Conservation (phyloP, 805 yeast species). For the Cyberlindnera petersonii region DNA sequence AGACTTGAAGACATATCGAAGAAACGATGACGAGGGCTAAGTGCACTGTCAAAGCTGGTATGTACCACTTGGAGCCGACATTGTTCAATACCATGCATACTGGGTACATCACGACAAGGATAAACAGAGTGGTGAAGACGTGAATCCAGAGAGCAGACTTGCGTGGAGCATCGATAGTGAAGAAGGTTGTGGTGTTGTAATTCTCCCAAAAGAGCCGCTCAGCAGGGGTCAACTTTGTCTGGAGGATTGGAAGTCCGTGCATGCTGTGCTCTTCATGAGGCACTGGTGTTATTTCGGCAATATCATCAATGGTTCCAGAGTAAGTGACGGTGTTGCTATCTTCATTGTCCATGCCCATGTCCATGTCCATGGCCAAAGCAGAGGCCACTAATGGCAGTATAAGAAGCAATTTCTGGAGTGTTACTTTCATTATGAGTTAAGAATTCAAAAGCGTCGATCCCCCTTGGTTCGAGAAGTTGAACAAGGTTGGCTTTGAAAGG, state of each 20-base stretch:
- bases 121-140: conserved; percentile 37
- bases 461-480: neutral
- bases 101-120: conserved; percentile 63
- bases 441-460: neutral
- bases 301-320: conserved; percentile 7
- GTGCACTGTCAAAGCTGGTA: conserved; percentile 54
- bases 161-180: conserved; percentile 49
- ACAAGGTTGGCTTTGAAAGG: neutral
- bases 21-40: conserved; percentile 44
- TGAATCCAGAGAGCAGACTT: conserved; percentile 55
- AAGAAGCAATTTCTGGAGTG: neutral
- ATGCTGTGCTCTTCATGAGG: conserved; percentile 44
- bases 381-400: conserved; percentile 6
- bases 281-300: conserved; percentile 32
- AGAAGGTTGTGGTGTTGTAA: conserved; percentile 75
- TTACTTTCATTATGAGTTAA: conserved; percentile 5
- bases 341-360: conserved; percentile 23
- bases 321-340: conserved; percentile 4
- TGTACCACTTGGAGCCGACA: conserved; percentile 52
- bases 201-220: conserved; percentile 74
- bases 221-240: conserved; percentile 61
- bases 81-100: conserved; percentile 60
- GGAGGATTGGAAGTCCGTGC: conserved; percentile 75
- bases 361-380: conserved; percentile 23
- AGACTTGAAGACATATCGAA: conserved; percentile 51